Conservation (phyloP, 108 stramenopile species). For the Cyclotella kingstonii region DNA sequence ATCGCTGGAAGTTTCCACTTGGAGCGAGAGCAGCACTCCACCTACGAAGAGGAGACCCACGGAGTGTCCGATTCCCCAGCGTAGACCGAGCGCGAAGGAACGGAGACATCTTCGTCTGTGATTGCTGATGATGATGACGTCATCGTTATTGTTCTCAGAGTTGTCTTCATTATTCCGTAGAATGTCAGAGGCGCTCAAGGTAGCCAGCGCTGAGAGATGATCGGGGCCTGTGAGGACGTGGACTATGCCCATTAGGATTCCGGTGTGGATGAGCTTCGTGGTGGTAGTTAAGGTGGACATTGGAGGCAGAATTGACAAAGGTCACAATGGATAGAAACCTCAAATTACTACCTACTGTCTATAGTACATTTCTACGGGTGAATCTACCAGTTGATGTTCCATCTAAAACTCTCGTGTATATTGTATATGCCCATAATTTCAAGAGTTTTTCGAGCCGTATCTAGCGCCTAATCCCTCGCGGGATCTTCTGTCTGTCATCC, state of each 20-base stretch:
- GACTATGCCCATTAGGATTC: slow-evolving; percentile 55
- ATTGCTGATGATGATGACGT: slow-evolving; percentile 17
- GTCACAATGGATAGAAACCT: no score
- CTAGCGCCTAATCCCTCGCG: no score
- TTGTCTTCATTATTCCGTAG: not conserved
- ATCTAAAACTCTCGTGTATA: no score
- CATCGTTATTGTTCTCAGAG: not conserved
- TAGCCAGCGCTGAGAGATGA: slow-evolving; percentile 75
- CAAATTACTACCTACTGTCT: no score
- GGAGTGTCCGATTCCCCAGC: slow-evolving; percentile 74
- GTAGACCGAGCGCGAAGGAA: slow-evolving; percentile 54
- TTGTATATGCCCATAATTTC: no score
- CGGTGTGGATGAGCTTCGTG: slow-evolving; percentile 21
- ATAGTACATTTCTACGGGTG: no score
- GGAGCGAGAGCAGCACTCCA: slow-evolving; percentile 34
- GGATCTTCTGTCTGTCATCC: no score
- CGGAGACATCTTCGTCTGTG: not conserved
- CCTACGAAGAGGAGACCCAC: slow-evolving; percentile 64
- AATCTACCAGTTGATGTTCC: no score
- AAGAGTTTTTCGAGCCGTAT: no score
- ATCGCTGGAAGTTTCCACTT: slow-evolving; percentile 6
- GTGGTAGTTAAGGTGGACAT: not conserved
- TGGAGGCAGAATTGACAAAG: no score
- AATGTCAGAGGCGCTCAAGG: slow-evolving; percentile 48
- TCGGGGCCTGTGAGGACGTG: slow-evolving; percentile 82